Percentiles rank a stretch among this genome's conserved stretches.
Conservation (phyloP, 1,284 basidiomycete genomes). For the Boletus semigastroideus region DNA sequence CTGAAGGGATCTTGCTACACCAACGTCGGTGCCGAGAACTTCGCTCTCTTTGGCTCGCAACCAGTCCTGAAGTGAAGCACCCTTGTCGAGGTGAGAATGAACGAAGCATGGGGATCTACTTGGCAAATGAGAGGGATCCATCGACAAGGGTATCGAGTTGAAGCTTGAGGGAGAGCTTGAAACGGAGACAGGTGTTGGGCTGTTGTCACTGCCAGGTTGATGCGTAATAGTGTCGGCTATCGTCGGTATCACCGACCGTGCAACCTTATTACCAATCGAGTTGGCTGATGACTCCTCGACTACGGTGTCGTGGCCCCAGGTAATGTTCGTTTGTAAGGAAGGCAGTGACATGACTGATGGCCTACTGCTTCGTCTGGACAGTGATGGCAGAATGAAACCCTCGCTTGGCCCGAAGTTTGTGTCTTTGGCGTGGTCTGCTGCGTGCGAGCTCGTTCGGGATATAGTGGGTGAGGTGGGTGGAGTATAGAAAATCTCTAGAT, state of each 20-base stretch:
- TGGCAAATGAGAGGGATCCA: slow-evolving; percentile 32
- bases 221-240: slow-evolving; percentile 27
- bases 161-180: slow-evolving; percentile 33
- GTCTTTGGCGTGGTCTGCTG: slow-evolving; percentile 30
- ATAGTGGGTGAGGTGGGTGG: slow-evolving; percentile 56
- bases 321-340: slow-evolving; percentile 47
- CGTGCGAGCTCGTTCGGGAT: slow-evolving; percentile 23
- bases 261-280: slow-evolving; percentile 23
- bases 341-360: slow-evolving; percentile 30
- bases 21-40: slow-evolving; percentile 40
- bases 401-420: slow-evolving; percentile 31
- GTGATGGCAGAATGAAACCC: slow-evolving; percentile 37
- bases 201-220: slow-evolving; percentile 10
- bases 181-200: slow-evolving; percentile 18
- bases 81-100: slow-evolving; percentile 81
- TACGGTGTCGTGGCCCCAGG: slow-evolving; percentile 49
- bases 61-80: slow-evolving; percentile 71
- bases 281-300: slow-evolving; percentile 34
- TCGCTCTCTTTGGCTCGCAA: slow-evolving; percentile 50
- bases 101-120: slow-evolving; percentile 80
- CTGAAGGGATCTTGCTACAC: slow-evolving; percentile 50
- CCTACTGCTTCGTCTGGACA: slow-evolving; percentile 49
- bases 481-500: slow-evolving; percentile 53
- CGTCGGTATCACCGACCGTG: slow-evolving; percentile 15
- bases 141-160: slow-evolving; percentile 34